Evolutionary conservation across 164 flowering plant species (phyloP).

Genomic region (Berberis vulgaris): DNA sequence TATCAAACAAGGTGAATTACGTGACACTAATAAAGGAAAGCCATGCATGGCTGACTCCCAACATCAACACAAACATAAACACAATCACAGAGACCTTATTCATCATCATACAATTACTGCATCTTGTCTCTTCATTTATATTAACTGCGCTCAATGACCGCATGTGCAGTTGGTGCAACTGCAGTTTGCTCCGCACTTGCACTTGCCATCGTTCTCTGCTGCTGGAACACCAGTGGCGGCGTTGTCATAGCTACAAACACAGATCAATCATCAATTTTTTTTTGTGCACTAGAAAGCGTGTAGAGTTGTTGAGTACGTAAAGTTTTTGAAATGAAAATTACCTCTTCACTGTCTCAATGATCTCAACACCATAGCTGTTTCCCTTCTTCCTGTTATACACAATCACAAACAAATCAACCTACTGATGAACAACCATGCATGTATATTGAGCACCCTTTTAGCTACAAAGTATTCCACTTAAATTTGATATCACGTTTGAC

Average conservation of each 20-base stretch:
- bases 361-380: constrained; percentile 28
- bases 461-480: too few relatives aligned
- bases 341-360: constrained; percentile 49
- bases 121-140: neutral
- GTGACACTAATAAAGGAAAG: neutral
- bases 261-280: neutral
- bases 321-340: constrained; percentile 3
- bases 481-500: too few relatives aligned
- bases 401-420: neutral
- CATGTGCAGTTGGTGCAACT: constrained; percentile 18
- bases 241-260: constrained; percentile 30
- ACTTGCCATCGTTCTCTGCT: constrained; percentile 48
- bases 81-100: neutral
- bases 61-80: constrained; percentile 1
- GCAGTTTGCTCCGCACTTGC: constrained; percentile 68
- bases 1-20: neutral
- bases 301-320: neutral
- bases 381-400: constrained; percentile 59
- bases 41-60: neutral
- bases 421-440: neutral
- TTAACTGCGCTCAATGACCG: neutral
- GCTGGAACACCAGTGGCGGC: constrained; percentile 25
- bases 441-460: too few relatives aligned
- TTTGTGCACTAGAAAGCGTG: neutral
- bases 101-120: constrained; percentile 2